Conservation (phyloP, 2,329 filamentous ascomycete species). For the Pyricularia sp. region DNA sequence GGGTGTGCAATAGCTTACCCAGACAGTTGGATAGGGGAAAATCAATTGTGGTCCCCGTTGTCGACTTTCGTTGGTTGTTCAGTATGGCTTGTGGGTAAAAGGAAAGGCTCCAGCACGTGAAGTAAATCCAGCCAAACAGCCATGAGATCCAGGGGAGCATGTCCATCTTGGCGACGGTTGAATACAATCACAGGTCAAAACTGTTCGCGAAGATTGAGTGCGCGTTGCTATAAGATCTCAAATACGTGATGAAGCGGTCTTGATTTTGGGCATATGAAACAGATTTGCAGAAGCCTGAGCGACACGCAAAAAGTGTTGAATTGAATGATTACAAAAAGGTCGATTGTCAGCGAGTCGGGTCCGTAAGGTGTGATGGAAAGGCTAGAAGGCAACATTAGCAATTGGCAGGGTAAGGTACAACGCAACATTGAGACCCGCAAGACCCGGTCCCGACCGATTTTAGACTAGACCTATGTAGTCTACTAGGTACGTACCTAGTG, state of each 20-base stretch:
- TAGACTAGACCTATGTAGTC: too few relatives aligned
- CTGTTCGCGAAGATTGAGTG: neutral
- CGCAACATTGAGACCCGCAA: too few relatives aligned
- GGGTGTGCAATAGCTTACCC: conserved; percentile 26
- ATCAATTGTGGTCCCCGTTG: conserved; percentile 73
- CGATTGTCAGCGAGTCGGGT: neutral
- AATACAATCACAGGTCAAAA: neutral
- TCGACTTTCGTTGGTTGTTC: conserved; percentile 66
- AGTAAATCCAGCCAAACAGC: conserved; percentile 65
- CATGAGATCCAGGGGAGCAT: conserved; percentile 37
- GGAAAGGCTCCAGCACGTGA: conserved; percentile 66
- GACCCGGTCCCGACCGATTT: too few relatives aligned
- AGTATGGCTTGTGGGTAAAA: conserved; percentile 86
- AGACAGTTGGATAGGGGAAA: conserved; percentile 65
- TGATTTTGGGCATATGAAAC: neutral
- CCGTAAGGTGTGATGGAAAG: neutral
- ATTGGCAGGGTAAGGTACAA: too few relatives aligned
- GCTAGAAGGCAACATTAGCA: neutral
- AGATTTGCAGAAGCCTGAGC: neutral
- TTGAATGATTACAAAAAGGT: neutral
- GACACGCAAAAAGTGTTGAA: neutral
- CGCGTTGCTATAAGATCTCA: neutral
- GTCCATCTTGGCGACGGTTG: conserved; percentile 7
- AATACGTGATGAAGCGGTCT: neutral
- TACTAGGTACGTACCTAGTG: too few relatives aligned